These are phyloP conservation scores for Gaultheria prostrata DNA, from an alignment of 148 eudicot genomes.

Conservation along the genomic window DNA sequence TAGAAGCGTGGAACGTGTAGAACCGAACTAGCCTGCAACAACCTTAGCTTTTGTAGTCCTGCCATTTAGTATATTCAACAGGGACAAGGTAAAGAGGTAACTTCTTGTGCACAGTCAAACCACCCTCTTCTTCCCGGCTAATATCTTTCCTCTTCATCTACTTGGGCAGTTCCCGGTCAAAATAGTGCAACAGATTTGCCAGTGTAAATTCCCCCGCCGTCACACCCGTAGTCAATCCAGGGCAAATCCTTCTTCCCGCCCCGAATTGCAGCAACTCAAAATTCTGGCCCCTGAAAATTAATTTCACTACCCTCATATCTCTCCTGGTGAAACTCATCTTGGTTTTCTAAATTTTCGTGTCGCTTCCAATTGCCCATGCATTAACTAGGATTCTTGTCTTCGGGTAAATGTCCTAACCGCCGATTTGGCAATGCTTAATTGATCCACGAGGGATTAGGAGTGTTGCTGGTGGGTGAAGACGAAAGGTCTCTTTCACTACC, in stretches of 20 bases:
- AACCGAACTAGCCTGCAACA: neutral
- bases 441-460: neutral
- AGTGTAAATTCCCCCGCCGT: neutral
- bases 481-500: neutral
- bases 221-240: neutral
- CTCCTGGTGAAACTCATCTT: neutral
- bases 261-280: slow-evolving; percentile 12
- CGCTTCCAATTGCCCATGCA: neutral
- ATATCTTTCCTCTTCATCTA: slow-evolving; percentile 7
- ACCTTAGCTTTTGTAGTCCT: neutral
- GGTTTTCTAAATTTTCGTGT: neutral
- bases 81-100: slow-evolving; percentile 10
- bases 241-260: slow-evolving; percentile 8
- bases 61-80: slow-evolving; percentile 8
- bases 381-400: neutral
- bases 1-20: too few relatives aligned
- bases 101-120: neutral
- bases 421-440: neutral
- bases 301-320: neutral
- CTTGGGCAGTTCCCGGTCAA: slow-evolving; percentile 4
- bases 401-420: neutral
- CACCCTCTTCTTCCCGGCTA: neutral
- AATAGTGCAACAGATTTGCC: slow-evolving; percentile 2
- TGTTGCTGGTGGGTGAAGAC: neutral
- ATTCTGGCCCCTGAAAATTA: neutral